Conservation (phyloP, 2,329 filamentous ascomycete species). For the Fusarium papillatum region DNA sequence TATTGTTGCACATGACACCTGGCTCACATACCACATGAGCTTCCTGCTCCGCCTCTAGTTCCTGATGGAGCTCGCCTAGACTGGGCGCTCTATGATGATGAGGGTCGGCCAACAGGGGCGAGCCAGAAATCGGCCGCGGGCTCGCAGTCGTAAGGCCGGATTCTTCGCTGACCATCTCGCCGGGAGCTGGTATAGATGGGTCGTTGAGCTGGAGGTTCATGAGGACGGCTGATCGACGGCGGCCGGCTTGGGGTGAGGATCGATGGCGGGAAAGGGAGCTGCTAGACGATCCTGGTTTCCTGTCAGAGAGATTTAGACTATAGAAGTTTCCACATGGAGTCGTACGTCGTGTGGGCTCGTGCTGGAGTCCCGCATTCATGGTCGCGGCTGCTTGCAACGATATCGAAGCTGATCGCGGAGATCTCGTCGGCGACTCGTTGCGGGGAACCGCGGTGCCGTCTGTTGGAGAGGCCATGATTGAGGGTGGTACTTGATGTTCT, state of each 20-base stretch:
- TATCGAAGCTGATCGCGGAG: conserved; percentile 74
- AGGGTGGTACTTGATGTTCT: not conserved
- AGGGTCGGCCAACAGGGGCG: conserved; percentile 65
- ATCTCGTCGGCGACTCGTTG: conserved; percentile 68
- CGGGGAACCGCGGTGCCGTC: conserved; percentile 42
- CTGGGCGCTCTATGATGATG: conserved; percentile 78
- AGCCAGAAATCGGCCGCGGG: conserved; percentile 61
- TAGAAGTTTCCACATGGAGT: not conserved
- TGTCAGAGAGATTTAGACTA: conserved; percentile 14
- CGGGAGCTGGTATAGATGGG: conserved; percentile 74
- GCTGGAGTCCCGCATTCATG: conserved; percentile 82
- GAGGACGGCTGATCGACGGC: conserved; percentile 77
- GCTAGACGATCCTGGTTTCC: conserved; percentile 61
- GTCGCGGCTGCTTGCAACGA: conserved; percentile 84
- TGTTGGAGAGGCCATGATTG: conserved; percentile 48
- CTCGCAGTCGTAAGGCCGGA: conserved; percentile 50
- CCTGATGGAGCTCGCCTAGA: conserved; percentile 82
- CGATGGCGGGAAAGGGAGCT: conserved; percentile 62
- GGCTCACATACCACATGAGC: conserved; percentile 75
- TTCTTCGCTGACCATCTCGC: conserved; percentile 73
- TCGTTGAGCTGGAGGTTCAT: conserved; percentile 84
- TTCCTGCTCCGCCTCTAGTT: conserved; percentile 84
- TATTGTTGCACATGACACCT: not conserved
- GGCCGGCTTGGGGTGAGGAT: conserved; percentile 62
- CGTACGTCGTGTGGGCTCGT: conserved; percentile 71